phyloP scores from a whole-genome alignment of 2,329 filamentous ascomycete species.

The Colletotrichum tabaci region DNA sequence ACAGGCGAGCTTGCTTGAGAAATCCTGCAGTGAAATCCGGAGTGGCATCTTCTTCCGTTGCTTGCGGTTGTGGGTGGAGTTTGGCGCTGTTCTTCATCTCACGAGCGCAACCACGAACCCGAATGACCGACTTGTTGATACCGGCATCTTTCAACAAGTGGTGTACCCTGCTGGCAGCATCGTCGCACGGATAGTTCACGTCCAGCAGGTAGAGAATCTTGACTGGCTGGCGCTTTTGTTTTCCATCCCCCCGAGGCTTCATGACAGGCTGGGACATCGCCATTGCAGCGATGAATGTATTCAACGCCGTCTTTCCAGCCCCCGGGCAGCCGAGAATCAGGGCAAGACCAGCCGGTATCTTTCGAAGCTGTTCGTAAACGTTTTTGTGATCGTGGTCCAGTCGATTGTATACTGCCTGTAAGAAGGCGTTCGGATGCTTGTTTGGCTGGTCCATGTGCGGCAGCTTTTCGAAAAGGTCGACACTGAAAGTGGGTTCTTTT shows the following conservation, averaged over 20 bases:
- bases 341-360: constrained; percentile 59
- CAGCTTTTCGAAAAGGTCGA: constrained; percentile 33
- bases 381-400: constrained; percentile 57
- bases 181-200: constrained; percentile 63
- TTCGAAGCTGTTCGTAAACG: constrained; percentile 53
- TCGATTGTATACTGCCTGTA: constrained; percentile 1
- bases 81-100: constrained; percentile 36
- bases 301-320: constrained; percentile 64
- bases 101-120: constrained; percentile 36
- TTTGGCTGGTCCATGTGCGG: constrained; percentile 35
- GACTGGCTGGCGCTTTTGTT: constrained; percentile 42
- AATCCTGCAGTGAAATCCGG: constrained; percentile 35
- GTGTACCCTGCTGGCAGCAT: constrained; percentile 60
- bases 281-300: constrained; percentile 57
- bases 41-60: constrained; percentile 39
- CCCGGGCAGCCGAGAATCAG: constrained; percentile 64
- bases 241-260: neutral
- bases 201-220: constrained; percentile 62
- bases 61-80: constrained; percentile 16
- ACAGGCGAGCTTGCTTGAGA: constrained; percentile 25
- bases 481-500: constrained; percentile 11
- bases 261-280: constrained; percentile 43
- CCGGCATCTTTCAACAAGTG: constrained; percentile 54
- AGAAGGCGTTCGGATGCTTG: constrained; percentile 6
- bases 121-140: constrained; percentile 47